Evolutionary conservation across 345 rosid species (phyloP).

Genomic region (Salix suchowensis): DNA sequence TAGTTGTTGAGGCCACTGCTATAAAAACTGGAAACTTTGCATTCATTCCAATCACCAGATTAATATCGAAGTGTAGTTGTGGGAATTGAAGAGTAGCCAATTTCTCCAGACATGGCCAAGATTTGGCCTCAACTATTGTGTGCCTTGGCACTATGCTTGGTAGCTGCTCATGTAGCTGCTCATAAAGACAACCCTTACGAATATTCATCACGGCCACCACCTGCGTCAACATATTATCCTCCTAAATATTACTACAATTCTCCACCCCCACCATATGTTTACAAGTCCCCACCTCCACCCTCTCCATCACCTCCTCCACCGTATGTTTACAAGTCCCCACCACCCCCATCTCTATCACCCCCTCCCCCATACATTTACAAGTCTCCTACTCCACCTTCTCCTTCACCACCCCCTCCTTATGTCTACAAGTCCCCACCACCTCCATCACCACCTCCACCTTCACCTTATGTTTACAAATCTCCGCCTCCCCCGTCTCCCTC

Average conservation of each 20-base stretch:
- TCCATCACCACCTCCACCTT: no score
- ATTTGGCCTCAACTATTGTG: slow-evolving; percentile 25
- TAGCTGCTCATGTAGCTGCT: slow-evolving; percentile 21
- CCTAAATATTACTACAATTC: neutral
- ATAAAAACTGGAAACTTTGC: neutral
- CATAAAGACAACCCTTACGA: slow-evolving; percentile 1
- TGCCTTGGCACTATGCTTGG: slow-evolving; percentile 28
- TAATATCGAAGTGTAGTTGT: neutral
- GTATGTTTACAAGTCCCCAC: no score
- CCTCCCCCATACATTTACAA: no score
- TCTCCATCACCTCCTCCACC: no score
- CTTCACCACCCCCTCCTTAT: no score
- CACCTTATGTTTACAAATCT: no score
- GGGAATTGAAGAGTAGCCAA: neutral
- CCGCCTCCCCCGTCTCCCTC: no score
- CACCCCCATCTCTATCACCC: no score
- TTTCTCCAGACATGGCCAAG: slow-evolving; percentile 28
- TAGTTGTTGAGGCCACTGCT: neutral
- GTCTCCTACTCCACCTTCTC: no score
- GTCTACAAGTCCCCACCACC: no score
- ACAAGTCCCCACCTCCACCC: no score
- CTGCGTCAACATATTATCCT: no score
- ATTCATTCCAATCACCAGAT: neutral
- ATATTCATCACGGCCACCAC: neutral
- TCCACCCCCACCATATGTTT: neutral